Conservation (phyloP, 176 grass and related monocot genomes). For the Secale cereale region DNA sequence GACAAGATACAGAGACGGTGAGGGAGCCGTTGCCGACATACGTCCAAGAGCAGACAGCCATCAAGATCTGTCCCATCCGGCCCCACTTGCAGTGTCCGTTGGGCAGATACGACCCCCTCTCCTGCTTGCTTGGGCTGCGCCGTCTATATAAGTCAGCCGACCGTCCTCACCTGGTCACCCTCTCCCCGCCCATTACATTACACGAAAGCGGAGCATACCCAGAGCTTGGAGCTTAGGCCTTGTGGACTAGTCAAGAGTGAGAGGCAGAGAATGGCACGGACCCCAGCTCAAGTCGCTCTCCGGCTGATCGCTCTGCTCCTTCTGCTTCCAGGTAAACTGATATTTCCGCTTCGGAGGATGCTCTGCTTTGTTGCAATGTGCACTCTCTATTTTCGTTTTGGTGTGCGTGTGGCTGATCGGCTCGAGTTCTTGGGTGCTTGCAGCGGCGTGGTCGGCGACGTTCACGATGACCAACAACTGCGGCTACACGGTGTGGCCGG, state of each 20-base stretch:
- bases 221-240: constrained; percentile 10
- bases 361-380: not conserved
- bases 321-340: constrained; percentile 33
- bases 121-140: not conserved
- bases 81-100: not conserved
- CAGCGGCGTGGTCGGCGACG: constrained; percentile 60
- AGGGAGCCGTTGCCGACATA: constrained; percentile 12
- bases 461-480: constrained; percentile 89
- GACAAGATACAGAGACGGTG: constrained; percentile 29
- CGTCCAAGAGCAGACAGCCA: not conserved
- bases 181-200: not conserved
- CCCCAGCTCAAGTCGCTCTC: constrained; percentile 29
- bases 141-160: constrained; percentile 16
- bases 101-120: not conserved
- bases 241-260: not conserved
- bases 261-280: constrained; percentile 19
- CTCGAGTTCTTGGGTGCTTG: not conserved
- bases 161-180: not conserved
- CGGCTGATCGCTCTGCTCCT: constrained; percentile 29
- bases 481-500: constrained; percentile 87
- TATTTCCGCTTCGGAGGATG: not conserved
- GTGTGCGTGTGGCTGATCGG: not conserved
- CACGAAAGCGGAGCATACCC: not conserved
- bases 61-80: not conserved
- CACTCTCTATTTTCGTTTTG: not conserved